Base-by-base conservation (phyloP, 352 stramenopile genomes). In the Pelagophyceae sp. region DNA sequence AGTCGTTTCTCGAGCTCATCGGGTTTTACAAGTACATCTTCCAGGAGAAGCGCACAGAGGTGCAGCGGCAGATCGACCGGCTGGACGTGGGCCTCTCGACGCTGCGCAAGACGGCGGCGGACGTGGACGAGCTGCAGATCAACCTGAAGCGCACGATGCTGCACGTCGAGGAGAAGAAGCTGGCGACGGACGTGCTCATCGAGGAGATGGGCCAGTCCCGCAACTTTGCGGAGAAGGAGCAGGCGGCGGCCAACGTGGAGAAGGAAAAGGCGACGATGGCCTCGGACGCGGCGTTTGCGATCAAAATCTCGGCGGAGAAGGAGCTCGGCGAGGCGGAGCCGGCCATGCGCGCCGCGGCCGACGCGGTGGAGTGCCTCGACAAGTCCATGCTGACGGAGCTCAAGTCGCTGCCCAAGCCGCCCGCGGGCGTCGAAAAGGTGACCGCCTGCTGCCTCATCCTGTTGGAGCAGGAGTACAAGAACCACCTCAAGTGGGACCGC, bases 1-100 rank as follows among this genome's bases (percentile, higher is more conserved):
- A 98, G 86, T 97, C 90, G 79, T 99, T 97, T 85, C 86, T 99
- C 32, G 94, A 98, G 84, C 85, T 98, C 20, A 98, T 99, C 65
- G 91, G 86, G 40, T 98, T 98, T 78, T 99, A 98, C 88, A 96
- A 98, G 82, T 95, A 97, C 78, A 79, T 98, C 54, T 87, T 98
- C 32, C 91, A 90, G 75, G 90, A 94, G 74, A 98, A 98, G 72
- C 95, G 96, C 77, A 87, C 91, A 63, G 90, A 98, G 61, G 94
- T 97, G 79, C 92, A 97, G 77, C 87, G 89, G 0, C 92, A 98
- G 78, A 98, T 98, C 72, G 94, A 96, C 80, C 92, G 95, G 61
- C 83, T 99, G 20, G 94, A 98, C 79, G 93, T 98, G 77, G 95
- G 95, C 38, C 88, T 98, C 5, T 96, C 92, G 15, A 98, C 94